Percentiles rank a stretch among this genome's conserved stretches.
phyloP scores from a whole-genome alignment of 345 rosid species.

The Hirschfeldia incana region DNA sequence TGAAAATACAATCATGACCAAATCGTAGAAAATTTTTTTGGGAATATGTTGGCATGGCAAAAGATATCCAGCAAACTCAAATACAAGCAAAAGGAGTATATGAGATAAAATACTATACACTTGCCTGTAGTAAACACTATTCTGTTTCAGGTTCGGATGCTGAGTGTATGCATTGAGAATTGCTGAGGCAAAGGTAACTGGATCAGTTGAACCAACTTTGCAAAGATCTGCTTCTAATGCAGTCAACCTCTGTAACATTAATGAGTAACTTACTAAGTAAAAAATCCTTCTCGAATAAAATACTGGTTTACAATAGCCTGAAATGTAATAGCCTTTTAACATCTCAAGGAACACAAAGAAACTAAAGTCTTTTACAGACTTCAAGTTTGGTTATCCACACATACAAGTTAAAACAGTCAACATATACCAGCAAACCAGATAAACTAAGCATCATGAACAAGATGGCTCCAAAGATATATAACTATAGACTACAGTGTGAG shows the following conservation, averaged over 20 bases:
- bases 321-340: neutral
- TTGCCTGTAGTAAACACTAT: slow-evolving; percentile 62
- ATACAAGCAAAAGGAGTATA: neutral
- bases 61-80: neutral
- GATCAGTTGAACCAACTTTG: slow-evolving; percentile 49
- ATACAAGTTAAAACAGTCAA: too few relatives aligned
- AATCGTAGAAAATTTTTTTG: neutral
- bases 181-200: slow-evolving; percentile 44
- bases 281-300: too few relatives aligned
- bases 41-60: slow-evolving; percentile 1
- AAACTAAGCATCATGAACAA: too few relatives aligned
- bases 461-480: too few relatives aligned
- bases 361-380: too few relatives aligned
- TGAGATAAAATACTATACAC: slow-evolving; percentile 15
- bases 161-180: slow-evolving; percentile 55
- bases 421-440: too few relatives aligned
- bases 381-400: too few relatives aligned
- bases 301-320: neutral
- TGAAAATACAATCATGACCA: neutral
- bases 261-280: neutral
- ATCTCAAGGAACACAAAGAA: too few relatives aligned
- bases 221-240: slow-evolving; percentile 58
- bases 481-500: too few relatives aligned
- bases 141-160: slow-evolving; percentile 54
- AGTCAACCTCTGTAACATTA: slow-evolving; percentile 53